Evolutionary conservation across 352 stramenopile species (phyloP).

Genomic region (Phytophthora ramorum): DNA sequence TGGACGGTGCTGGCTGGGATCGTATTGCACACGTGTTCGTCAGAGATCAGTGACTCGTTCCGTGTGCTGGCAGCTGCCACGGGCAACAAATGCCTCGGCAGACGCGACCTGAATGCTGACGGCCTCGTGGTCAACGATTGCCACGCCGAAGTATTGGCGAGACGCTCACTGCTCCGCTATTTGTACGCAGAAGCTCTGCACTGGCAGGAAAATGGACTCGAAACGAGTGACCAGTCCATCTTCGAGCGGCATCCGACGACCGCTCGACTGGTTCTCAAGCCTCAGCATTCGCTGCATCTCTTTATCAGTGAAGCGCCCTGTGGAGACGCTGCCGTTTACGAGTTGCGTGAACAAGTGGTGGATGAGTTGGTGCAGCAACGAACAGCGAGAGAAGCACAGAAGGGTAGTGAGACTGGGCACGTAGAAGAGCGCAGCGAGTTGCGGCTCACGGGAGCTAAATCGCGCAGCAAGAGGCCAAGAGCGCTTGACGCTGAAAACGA

Average conservation of each 20-base stretch:
- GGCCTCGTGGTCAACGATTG: conserved; percentile 92
- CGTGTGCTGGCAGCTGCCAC: conserved; percentile 65
- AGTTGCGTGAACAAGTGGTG: conserved; percentile 75
- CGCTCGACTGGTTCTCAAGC: conserved; percentile 55
- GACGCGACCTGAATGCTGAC: conserved; percentile 63
- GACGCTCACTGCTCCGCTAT: conserved; percentile 85
- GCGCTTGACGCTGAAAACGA: not conserved
- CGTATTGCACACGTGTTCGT: conserved; percentile 39
- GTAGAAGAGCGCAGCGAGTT: conserved; percentile 46
- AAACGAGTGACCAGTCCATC: conserved; percentile 43
- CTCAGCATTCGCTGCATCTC: conserved; percentile 83
- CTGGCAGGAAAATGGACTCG: conserved; percentile 32
- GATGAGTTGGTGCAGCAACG: conserved; percentile 62
- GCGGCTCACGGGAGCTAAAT: conserved; percentile 72
- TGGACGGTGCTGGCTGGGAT: conserved; percentile 76
- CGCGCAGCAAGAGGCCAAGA: conserved; percentile 38
- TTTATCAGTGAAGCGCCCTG: conserved; percentile 94
- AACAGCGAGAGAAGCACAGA: conserved; percentile 20
- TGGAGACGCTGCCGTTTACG: conserved; percentile 94
- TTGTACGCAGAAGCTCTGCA: conserved; percentile 83
- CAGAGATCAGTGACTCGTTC: conserved; percentile 21
- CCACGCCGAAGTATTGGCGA: conserved; percentile 93
- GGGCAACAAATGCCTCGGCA: conserved; percentile 85
- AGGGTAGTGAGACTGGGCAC: conserved; percentile 4
- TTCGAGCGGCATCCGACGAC: conserved; percentile 49